These are phyloP conservation scores for Lyophyllum decastes DNA, from an alignment of 768 basidiomycete species.

Conservation along the genomic window DNA sequence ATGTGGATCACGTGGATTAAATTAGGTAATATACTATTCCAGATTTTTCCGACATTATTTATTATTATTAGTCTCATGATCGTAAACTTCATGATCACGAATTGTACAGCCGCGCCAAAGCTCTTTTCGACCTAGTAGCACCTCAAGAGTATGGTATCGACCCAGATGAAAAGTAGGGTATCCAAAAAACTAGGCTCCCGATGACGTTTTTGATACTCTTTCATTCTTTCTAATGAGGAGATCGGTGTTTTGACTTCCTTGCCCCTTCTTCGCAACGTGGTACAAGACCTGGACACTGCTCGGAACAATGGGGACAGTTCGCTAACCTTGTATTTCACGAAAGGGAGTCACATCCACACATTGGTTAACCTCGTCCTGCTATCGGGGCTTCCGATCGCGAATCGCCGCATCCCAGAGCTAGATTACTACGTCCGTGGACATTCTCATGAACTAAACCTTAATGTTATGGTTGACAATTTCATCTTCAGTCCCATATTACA, in stretches of 20 bases:
- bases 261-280: slow-evolving; percentile 89
- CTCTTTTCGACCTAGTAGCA: slow-evolving; percentile 95
- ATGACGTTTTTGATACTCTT: too few species aligned
- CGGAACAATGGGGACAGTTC: slow-evolving; percentile 82
- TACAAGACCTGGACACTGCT: slow-evolving; percentile 88
- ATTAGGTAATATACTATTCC: too few species aligned
- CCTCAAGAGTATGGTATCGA: slow-evolving; percentile 99
- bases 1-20: too few species aligned
- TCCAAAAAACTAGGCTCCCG: too few species aligned
- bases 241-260: slow-evolving; percentile 95
- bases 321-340: slow-evolving; percentile 92
- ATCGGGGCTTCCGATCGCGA: slow-evolving; percentile 93
- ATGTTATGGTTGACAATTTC: slow-evolving; percentile 1
- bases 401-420: slow-evolving; percentile 91
- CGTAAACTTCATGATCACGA: slow-evolving; percentile 93
- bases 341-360: slow-evolving; percentile 93
- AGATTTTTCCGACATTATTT: too few species aligned
- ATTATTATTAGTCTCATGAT: too few species aligned
- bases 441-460: not conserved
- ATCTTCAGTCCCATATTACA: slow-evolving; percentile 77
- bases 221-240: slow-evolving; percentile 81
- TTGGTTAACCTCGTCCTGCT: slow-evolving; percentile 91
- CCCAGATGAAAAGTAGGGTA: slow-evolving; percentile 86
- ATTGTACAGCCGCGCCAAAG: slow-evolving; percentile 91
- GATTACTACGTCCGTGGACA: slow-evolving; percentile 79